Evolutionary conservation across 2,329 filamentous ascomycete species (phyloP), one percentile per base, ranked within the genome.

Genomic region (Kalaharituber pfeilii): DNA sequence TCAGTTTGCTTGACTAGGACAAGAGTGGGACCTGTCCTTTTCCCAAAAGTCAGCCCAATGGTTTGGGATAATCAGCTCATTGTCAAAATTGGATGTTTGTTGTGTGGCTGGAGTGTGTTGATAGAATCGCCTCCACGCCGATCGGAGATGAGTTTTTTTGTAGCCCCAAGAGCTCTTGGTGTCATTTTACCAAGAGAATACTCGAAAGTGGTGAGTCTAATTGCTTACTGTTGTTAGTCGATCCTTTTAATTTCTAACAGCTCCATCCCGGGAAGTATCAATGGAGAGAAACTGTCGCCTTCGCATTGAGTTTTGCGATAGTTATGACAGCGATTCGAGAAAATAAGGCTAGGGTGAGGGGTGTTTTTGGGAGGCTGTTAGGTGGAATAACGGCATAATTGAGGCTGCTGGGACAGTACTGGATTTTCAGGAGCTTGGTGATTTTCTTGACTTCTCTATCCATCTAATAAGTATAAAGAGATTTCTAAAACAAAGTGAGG

Each of bases 71-170:
- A 50, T 2, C 61, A 66, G 1, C 64, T 69, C 24, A 68, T 73
- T 25, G 78, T 93, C 8, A 77, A 77, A 6, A 69, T 75, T 0
- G 86, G 85, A 5, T 89, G 85, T 67, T 67, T 79, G 53, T 70
- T 86, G 42, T 93, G 86, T 65, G 86, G 86, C 2, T 86, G 82
- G 81, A 88, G 84, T 68, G 79, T 91, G 47, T 70, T 93, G 47
- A 68, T 86, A 30, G 86, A 93, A 72, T 77, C 67, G 64, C 62
- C 73, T 4, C 71, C 72, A 47, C 75, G 83, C 58, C 73, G 82
- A 54, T 80, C 82, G 63, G 86, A 93, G 64, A 76, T 93, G 65
- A 78, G 81, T 7, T 73, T 91, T 36, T 93, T 93, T 66, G 85
- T 91, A 44, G 79, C 83, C 20, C 86, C 86, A 0, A 74, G 85